Evolutionary conservation across 345 rosid species (phyloP).

Genomic region (Eucalyptus pumila): DNA sequence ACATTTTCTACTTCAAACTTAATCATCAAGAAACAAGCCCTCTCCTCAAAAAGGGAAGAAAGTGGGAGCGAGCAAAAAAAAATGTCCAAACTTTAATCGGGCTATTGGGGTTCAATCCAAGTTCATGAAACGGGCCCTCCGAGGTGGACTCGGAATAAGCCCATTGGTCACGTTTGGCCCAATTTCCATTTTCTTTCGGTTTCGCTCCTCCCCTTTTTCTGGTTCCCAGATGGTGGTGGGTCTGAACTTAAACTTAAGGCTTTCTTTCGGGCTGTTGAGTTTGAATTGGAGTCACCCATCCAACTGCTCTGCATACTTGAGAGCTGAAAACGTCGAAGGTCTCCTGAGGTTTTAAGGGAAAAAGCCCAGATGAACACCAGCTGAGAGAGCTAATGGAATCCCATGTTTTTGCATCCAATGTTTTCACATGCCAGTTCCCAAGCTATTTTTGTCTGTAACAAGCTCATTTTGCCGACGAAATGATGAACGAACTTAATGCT

Average conservation of each 20-base stretch:
- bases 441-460: background rate
- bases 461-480: background rate
- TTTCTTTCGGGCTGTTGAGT: background rate
- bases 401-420: background rate
- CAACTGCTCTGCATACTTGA: background rate
- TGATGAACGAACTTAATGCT: background rate
- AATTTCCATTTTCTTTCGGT: background rate
- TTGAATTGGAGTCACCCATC: background rate
- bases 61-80: background rate
- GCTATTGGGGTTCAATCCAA: background rate
- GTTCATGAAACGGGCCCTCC: background rate
- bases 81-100: fast-evolving
- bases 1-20: background rate
- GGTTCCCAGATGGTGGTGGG: background rate
- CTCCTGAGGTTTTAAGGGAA: background rate
- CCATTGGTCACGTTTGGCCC: background rate
- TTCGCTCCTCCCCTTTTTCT: background rate
- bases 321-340: background rate
- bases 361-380: background rate
- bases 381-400: background rate
- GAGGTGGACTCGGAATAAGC: background rate
- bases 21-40: background rate
- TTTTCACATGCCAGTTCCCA: background rate
- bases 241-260: background rate
- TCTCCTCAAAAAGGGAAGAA: background rate